Base-by-base conservation (phyloP, 106 monocot species). In the Phalaenopsis aphrodite region DNA sequence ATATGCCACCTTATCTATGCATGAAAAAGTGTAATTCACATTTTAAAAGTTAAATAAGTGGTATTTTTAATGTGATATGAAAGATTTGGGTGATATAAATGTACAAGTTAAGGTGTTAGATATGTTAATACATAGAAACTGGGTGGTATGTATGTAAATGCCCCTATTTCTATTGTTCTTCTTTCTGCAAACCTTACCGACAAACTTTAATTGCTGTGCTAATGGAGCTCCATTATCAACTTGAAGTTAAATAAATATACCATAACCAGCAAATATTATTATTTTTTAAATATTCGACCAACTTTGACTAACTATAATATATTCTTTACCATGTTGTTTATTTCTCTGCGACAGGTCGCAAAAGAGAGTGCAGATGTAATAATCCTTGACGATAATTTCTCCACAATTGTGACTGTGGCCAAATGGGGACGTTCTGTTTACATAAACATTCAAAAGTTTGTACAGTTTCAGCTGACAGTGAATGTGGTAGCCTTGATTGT, bases 381-480 rank as follows among this genome's bases (percentile, higher is more conserved):
- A 74, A 97, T 97, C 84, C 88, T 97, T 23, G 96, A 97, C 76
- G 96, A 97, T 79, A 97, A 97, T 84, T 97, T 97, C 46, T 97
- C 96, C 16, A 97, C 96, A 37, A 97, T 97, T 64, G 96, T 92
- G 11, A 97, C 91, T 7, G 96, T 97, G 11, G 90, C 88, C 55
- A 97, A 92, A 86, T 97, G 96, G 96, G 96, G 96, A 9, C 94
- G 96, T 58, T 97, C 96, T 12, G 96, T 97, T 23, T 97, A 94
- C 86, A 84, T 97, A 42, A 97, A 97, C 78, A 97, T 97, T 83
- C 96, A 97, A 77, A 97, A 97, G 67, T 97, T 97, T 84, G 96
- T 97, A 48, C 96, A 97, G 82, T 97, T 97, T 81, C 96, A 97
- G 80, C 81, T 97, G 76, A 97, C 96, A 24, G 96, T 94, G 58